A percentile compares a stretch with the other conserved stretches of the same genome.
phyloP scores from a whole-genome alignment of 257 asterid genomes.

The Asclepias syriaca region DNA sequence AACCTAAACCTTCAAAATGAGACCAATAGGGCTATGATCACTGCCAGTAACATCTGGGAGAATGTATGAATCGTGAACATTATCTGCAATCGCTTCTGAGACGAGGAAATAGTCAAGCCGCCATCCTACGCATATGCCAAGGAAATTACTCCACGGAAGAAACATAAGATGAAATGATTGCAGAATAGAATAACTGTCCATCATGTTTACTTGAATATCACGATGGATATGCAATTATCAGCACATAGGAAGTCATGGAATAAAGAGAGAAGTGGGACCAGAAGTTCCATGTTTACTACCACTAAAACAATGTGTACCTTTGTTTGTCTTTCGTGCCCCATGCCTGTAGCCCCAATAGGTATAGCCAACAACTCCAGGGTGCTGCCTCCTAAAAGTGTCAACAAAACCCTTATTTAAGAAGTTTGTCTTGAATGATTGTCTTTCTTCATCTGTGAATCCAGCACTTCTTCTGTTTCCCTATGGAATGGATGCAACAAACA shows the following conservation, averaged over 20 bases:
- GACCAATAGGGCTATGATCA: slow-evolving; percentile 88
- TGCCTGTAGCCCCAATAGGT: slow-evolving; percentile 98
- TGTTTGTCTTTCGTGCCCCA: slow-evolving; percentile 75
- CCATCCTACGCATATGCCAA: slow-evolving; percentile 54
- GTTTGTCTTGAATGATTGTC: slow-evolving; percentile 67
- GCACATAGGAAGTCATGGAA: background rate
- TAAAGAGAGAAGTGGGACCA: background rate
- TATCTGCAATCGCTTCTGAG: slow-evolving; percentile 62
- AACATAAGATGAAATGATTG: background rate
- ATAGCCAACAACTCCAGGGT: slow-evolving; percentile 84
- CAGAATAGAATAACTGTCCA: background rate
- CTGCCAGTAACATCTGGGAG: slow-evolving; percentile 89
- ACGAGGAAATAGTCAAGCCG: slow-evolving; percentile 90
- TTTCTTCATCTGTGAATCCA: slow-evolving; percentile 88
- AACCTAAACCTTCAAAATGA: slow-evolving; percentile 58
- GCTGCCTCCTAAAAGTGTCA: slow-evolving; percentile 93
- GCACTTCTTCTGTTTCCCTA: slow-evolving; percentile 99
- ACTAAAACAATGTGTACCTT: slow-evolving; percentile 34
- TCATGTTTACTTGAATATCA: background rate
- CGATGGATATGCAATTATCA: background rate
- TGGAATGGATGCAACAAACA: slow-evolving; percentile 9
- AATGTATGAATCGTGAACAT: slow-evolving; percentile 75
- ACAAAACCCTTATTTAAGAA: slow-evolving; percentile 76
- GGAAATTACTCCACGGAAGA: background rate
- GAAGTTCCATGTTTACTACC: background rate